phyloP scores from a whole-genome alignment of 1,139 yeast genomes.

The Candida sp. region DNA sequence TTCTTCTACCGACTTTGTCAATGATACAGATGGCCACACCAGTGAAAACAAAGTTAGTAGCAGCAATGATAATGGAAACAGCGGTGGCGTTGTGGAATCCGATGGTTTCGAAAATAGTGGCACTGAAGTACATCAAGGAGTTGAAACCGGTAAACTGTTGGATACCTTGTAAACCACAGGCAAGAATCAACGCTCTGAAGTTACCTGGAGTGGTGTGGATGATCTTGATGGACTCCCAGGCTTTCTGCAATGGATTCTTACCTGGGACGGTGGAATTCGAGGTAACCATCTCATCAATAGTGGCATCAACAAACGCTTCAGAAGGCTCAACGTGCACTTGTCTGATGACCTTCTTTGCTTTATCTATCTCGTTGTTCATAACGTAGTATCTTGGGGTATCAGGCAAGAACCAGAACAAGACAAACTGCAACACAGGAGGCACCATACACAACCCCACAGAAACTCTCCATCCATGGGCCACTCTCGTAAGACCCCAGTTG shows the following conservation, averaged over 20 bases:
- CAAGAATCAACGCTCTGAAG: constrained; percentile 84
- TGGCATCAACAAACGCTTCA: constrained; percentile 58
- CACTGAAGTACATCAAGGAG: constrained; percentile 91
- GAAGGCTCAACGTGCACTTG: constrained; percentile 62
- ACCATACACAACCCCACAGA: constrained; percentile 89
- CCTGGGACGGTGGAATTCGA: constrained; percentile 73
- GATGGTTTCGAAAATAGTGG: constrained; percentile 86
- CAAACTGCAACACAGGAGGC: constrained; percentile 83
- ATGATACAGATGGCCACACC: constrained; percentile 81
- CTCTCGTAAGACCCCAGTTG: constrained; percentile 84
- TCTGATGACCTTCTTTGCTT: constrained; percentile 68
- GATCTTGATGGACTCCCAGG: constrained; percentile 67
- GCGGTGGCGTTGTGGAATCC: constrained; percentile 90
- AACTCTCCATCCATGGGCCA: constrained; percentile 90
- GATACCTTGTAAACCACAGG: constrained; percentile 93
- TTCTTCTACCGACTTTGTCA: constrained; percentile 86
- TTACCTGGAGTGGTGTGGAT: constrained; percentile 81
- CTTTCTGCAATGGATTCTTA: constrained; percentile 50
- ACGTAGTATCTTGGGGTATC: constrained; percentile 94
- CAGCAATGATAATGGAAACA: constrained; percentile 92
- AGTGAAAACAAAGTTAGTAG: constrained; percentile 89
- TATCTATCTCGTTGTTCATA: constrained; percentile 64
- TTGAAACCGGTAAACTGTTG: constrained; percentile 97
- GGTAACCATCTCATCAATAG: constrained; percentile 59
- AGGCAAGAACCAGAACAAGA: constrained; percentile 82